These are phyloP conservation scores for Stagonosporopsis rhizophila DNA, from an alignment of 2,329 filamentous ascomycete species.

Conservation along the genomic window DNA sequence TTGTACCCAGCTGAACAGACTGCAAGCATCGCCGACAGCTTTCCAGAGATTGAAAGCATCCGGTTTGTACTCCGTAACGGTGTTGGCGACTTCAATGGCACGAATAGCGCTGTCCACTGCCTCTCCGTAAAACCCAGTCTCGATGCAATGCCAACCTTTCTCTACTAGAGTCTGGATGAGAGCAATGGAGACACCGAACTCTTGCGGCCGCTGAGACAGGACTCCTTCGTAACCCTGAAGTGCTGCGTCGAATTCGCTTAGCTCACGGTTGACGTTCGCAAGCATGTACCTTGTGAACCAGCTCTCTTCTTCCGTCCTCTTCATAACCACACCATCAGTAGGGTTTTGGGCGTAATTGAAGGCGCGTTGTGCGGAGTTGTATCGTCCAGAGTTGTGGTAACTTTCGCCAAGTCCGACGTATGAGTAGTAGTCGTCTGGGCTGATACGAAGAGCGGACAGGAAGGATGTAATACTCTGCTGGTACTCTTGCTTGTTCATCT, in stretches of 20 bases:
- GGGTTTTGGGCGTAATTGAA: slow-evolving; percentile 84
- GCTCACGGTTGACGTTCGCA: slow-evolving; percentile 89
- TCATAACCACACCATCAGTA: slow-evolving; percentile 65
- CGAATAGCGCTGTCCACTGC: slow-evolving; percentile 73
- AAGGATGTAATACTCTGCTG: slow-evolving; percentile 89
- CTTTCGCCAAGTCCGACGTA: slow-evolving; percentile 98
- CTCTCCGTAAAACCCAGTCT: slow-evolving; percentile 86
- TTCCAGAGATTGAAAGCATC: slow-evolving; percentile 96
- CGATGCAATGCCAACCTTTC: slow-evolving; percentile 76
- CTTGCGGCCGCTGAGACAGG: slow-evolving; percentile 69
- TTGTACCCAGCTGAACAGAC: slow-evolving; percentile 81
- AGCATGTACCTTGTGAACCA: slow-evolving; percentile 99
- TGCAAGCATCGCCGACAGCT: slow-evolving; percentile 84
- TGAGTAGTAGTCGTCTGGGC: slow-evolving; percentile 87
- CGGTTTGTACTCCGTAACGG: slow-evolving; percentile 66
- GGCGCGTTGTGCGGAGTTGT: slow-evolving; percentile 91
- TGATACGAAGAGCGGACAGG: slow-evolving; percentile 83
- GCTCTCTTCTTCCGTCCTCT: slow-evolving; percentile 68
- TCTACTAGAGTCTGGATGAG: slow-evolving; percentile 89
- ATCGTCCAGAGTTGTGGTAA: slow-evolving; percentile 91
- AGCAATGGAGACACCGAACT: slow-evolving; percentile 87
- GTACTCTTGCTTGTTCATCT: slow-evolving; percentile 93
- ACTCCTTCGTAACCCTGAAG: slow-evolving; percentile 79
- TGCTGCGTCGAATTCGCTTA: slow-evolving; percentile 88
- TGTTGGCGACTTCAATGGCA: slow-evolving; percentile 71